These are phyloP conservation scores for Scutellaria baicalensis DNA, from an alignment of 257 asterid species.

Conservation along the genomic window DNA sequence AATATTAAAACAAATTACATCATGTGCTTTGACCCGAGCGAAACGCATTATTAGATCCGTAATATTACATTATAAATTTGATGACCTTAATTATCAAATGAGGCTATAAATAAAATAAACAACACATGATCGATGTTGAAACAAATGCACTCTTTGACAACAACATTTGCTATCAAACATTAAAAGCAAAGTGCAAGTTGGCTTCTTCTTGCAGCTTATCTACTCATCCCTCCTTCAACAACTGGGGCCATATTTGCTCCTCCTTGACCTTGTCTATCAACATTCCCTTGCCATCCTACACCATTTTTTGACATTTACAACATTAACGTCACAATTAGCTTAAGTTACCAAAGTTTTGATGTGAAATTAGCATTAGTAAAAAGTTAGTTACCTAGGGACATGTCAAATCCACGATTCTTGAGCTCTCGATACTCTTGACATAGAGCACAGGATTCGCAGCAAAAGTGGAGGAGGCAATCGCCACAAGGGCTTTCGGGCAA, in stretches of 20 bases:
- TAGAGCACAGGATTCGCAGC: conserved; percentile 26
- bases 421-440: conserved; percentile 44
- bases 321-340: too few species aligned
- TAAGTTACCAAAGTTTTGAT: too few species aligned
- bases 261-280: conserved; percentile 16
- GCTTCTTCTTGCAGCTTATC: conserved; percentile 1
- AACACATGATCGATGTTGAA: too few species aligned
- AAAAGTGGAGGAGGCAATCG: conserved; percentile 21
- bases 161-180: not conserved
- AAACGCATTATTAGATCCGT: too few species aligned
- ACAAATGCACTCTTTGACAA: not conserved
- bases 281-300: conserved; percentile 43
- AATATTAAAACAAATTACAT: too few species aligned
- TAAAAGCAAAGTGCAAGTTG: not conserved
- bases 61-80: too few species aligned
- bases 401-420: conserved; percentile 33
- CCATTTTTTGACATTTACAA: not conserved
- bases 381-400: conserved; percentile 18
- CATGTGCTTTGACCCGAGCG: too few species aligned
- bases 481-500: conserved; percentile 14
- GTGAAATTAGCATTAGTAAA: too few species aligned
- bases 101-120: too few species aligned
- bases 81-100: too few species aligned
- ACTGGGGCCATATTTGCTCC: conserved; percentile 17
- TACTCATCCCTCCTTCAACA: conserved; percentile 21